These are phyloP conservation scores for Gentiana dahurica DNA, from an alignment of 257 asterid species.

Conservation along the genomic window DNA sequence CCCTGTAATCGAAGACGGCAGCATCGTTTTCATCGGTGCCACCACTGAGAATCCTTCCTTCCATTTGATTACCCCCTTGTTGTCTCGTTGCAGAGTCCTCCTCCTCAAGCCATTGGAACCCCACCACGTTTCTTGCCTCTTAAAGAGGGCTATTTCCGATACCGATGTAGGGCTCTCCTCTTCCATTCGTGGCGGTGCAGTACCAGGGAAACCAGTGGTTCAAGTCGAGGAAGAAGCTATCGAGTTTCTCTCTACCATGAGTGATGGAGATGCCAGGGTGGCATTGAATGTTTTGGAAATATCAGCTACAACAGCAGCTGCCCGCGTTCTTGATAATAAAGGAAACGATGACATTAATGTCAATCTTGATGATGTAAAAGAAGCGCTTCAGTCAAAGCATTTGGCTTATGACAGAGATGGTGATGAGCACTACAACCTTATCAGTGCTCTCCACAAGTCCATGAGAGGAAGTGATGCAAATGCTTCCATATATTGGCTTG, in stretches of 20 bases:
- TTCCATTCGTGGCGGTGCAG: neutral
- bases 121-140: slow-evolving; percentile 24
- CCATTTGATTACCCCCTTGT: slow-evolving; percentile 66
- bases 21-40: slow-evolving; percentile 76
- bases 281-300: slow-evolving; percentile 60
- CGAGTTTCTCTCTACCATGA: slow-evolving; percentile 40
- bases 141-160: slow-evolving; percentile 39
- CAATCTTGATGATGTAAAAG: slow-evolving; percentile 31
- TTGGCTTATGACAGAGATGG: slow-evolving; percentile 65
- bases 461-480: slow-evolving; percentile 74
- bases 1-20: slow-evolving; percentile 87
- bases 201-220: slow-evolving; percentile 1
- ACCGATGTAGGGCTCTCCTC: slow-evolving; percentile 22
- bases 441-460: slow-evolving; percentile 80
- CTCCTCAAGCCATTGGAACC: slow-evolving; percentile 53
- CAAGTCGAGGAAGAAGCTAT: slow-evolving; percentile 30
- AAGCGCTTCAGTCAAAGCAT: slow-evolving; percentile 70
- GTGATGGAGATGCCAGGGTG: slow-evolving; percentile 80
- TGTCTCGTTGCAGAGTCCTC: slow-evolving; percentile 72
- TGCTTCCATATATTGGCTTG: slow-evolving; percentile 80
- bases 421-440: slow-evolving; percentile 73
- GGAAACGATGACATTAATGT: neutral
- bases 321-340: slow-evolving; percentile 3
- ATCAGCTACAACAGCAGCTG: slow-evolving; percentile 46
- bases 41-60: slow-evolving; percentile 90